phyloP scores from a whole-genome alignment of 2,329 filamentous ascomycete genomes.

The Penicillium sp. region DNA sequence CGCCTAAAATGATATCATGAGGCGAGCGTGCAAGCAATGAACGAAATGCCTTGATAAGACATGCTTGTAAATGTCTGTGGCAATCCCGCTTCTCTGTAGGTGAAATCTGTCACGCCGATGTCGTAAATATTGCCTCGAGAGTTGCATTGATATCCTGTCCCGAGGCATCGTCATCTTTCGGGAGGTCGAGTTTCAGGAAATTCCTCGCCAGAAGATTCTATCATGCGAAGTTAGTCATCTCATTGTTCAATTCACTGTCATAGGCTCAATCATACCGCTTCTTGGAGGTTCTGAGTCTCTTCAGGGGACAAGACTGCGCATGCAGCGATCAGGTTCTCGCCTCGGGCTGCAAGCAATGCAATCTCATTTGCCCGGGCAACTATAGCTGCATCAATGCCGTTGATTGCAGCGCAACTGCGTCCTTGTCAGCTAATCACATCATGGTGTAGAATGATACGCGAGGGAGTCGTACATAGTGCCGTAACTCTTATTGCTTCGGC shows the following conservation, averaged over 20 bases:
- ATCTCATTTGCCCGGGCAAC: constrained; percentile 78
- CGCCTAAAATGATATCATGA: neutral
- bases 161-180: constrained; percentile 7
- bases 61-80: neutral
- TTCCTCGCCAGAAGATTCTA: constrained; percentile 27
- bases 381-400: constrained; percentile 76
- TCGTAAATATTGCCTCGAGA: constrained; percentile 24
- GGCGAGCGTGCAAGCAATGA: neutral
- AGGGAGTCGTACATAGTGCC: constrained; percentile 64
- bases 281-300: constrained; percentile 70
- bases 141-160: constrained; percentile 13
- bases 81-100: neutral
- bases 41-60: constrained; percentile 1
- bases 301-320: constrained; percentile 70
- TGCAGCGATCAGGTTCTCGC: constrained; percentile 76
- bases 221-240: constrained; percentile 13
- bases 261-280: constrained; percentile 59
- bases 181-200: constrained; percentile 27
- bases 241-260: too few species aligned
- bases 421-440: constrained; percentile 6
- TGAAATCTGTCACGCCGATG: constrained; percentile 3
- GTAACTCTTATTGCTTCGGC: constrained; percentile 79
- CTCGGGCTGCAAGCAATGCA: constrained; percentile 68
- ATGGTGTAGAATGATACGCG: too few species aligned
- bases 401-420: constrained; percentile 77